phyloP scores from a whole-genome alignment of 2,329 filamentous ascomycete genomes.

The Dissoconium aciculare region DNA sequence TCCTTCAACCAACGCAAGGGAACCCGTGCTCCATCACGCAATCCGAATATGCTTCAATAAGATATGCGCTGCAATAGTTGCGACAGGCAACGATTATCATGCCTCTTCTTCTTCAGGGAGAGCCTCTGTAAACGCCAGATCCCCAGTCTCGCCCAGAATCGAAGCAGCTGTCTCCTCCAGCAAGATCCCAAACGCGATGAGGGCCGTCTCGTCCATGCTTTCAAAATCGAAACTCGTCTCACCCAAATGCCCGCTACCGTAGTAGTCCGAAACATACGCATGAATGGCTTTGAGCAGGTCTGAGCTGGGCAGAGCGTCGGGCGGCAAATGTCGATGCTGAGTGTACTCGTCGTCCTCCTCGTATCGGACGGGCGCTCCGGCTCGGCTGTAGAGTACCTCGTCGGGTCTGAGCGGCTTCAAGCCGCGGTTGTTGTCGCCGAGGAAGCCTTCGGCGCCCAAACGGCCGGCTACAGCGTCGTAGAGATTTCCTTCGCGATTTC shows the following conservation, averaged over 20 bases:
- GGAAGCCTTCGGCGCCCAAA: constrained; percentile 32
- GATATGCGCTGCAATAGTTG: too few relatives aligned
- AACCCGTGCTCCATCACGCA: too few relatives aligned
- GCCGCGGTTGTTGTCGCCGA: constrained; percentile 22
- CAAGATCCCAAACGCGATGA: constrained; percentile 60
- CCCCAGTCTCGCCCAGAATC: constrained; percentile 47
- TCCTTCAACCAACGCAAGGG: too few relatives aligned
- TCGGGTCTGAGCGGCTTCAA: constrained; percentile 45
- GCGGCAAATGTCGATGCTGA: constrained; percentile 43
- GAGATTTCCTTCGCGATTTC: constrained; percentile 32
- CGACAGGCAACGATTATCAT: neutral
- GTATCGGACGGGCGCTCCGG: constrained; percentile 50
- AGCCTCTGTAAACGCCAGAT: constrained; percentile 54
- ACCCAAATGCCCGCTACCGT: constrained; percentile 28
- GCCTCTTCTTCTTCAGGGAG: neutral
- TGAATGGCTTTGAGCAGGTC: constrained; percentile 57
- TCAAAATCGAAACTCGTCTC: constrained; percentile 29
- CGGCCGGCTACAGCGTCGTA: constrained; percentile 58
- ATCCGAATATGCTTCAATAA: too few relatives aligned
- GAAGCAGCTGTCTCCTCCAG: constrained; percentile 55
- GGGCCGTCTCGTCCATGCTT: constrained; percentile 64
- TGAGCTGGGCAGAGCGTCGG: constrained; percentile 46
- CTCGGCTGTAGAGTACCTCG: constrained; percentile 53
- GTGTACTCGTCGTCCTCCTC: constrained; percentile 59
- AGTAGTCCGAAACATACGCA: constrained; percentile 52